phyloP scores from a whole-genome alignment of 345 rosid species.

The Sapria himalayana region DNA sequence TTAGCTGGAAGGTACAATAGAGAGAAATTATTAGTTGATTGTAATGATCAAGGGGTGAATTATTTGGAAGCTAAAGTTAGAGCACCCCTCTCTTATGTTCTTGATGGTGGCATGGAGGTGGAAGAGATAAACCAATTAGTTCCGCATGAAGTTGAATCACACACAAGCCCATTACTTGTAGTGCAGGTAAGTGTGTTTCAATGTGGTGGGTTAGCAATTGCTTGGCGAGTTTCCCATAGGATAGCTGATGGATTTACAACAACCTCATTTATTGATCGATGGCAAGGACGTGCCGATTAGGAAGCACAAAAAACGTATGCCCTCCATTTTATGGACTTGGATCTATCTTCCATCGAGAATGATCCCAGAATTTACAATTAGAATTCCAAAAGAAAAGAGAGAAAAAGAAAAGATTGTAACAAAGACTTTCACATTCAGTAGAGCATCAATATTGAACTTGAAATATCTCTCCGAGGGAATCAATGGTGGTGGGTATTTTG shows the following conservation, averaged over 20 bases:
- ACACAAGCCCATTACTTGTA: not conserved
- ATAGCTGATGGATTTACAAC: not conserved
- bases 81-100: slow-evolving; percentile 3
- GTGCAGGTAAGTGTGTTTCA: slow-evolving; percentile 4
- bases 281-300: slow-evolving; percentile 5
- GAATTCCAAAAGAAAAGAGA: not conserved
- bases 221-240: not conserved
- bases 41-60: slow-evolving; percentile 15
- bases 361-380: not conserved
- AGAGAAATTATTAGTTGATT: slow-evolving; percentile 12
- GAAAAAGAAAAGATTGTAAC: slow-evolving; percentile 9
- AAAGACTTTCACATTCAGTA: slow-evolving; percentile 14
- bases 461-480: not conserved
- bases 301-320: not conserved
- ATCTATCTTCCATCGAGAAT: slow-evolving; percentile 2
- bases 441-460: not conserved
- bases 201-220: slow-evolving; percentile 5
- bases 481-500: slow-evolving; percentile 8
- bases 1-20: slow-evolving; percentile 16
- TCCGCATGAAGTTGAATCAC: not conserved
- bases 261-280: slow-evolving; percentile 3
- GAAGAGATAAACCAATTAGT: not conserved
- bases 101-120: not conserved
- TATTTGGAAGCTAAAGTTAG: slow-evolving; percentile 12
- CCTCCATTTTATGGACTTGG: not conserved